Evolutionary conservation across 2,329 filamentous ascomycete genomes (phyloP).

Genomic region (Fusarium decemcellulare): DNA sequence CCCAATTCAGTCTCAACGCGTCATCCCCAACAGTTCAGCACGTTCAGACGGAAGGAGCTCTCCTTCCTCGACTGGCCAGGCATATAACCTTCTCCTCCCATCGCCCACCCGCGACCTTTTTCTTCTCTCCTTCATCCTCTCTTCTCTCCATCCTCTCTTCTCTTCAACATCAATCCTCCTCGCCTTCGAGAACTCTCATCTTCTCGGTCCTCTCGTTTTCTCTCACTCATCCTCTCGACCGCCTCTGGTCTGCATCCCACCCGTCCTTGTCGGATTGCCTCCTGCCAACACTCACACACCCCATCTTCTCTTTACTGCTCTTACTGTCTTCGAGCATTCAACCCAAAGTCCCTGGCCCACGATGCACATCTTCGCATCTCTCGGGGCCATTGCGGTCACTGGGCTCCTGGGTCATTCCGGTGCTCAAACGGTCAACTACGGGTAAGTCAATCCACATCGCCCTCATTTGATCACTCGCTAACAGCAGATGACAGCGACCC

Average conservation of each 20-base stretch:
- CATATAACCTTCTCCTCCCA: conserved; percentile 22
- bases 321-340: neutral
- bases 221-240: conserved; percentile 30
- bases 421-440: conserved; percentile 51
- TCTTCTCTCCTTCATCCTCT: conserved; percentile 29
- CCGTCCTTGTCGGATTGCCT: conserved; percentile 18
- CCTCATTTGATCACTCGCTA: conserved; percentile 15
- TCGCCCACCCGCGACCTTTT: conserved; percentile 9
- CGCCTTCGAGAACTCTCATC: conserved; percentile 22
- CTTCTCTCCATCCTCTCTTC: conserved; percentile 19
- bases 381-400: conserved; percentile 54
- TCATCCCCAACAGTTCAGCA: conserved; percentile 37
- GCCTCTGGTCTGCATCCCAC: conserved; percentile 17
- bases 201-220: conserved; percentile 36
- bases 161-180: conserved; percentile 34
- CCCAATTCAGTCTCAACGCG: conserved; percentile 13
- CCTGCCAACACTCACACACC: conserved; percentile 1
- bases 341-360: conserved; percentile 34
- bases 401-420: conserved; percentile 51
- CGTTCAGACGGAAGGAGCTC: conserved; percentile 37
- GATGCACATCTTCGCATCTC: conserved; percentile 57
- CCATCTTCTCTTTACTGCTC: neutral
- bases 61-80: conserved; percentile 18
- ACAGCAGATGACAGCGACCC: conserved; percentile 28
- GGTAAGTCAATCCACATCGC: conserved; percentile 46